Evolutionary conservation across 768 basidiomycete genomes (phyloP).

Genomic region (Lactifluus subvellereus): DNA sequence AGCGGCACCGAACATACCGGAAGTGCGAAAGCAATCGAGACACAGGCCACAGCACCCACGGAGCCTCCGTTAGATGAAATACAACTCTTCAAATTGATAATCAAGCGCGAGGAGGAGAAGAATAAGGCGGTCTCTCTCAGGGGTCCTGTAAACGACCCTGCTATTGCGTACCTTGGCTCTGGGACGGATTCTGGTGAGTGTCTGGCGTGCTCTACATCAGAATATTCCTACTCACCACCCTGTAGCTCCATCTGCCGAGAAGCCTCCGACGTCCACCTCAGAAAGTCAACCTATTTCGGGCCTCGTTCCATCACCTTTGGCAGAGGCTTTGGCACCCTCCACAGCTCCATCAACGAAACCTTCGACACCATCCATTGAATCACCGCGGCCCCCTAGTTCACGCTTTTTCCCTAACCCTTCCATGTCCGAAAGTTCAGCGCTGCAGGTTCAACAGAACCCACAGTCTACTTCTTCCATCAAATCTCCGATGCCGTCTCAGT

Average conservation of each 20-base stretch:
- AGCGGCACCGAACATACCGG: constrained; percentile 24
- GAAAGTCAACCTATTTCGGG: constrained; percentile 3
- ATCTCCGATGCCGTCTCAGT: constrained; percentile 31
- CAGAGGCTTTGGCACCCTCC: constrained; percentile 1
- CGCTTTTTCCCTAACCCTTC: constrained; percentile 35
- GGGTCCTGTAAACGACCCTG: constrained; percentile 4
- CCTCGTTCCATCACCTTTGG: constrained; percentile 2
- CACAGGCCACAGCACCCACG: constrained; percentile 20
- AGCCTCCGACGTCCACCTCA: constrained; percentile 1
- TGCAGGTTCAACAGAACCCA: constrained; percentile 15
- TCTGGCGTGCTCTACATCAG: not conserved
- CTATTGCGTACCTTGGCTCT: constrained; percentile 11
- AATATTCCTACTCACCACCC: not conserved
- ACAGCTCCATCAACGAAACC: constrained; percentile 20
- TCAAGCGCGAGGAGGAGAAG: constrained; percentile 68
- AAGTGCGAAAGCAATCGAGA: constrained; percentile 19
- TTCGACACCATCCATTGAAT: constrained; percentile 18
- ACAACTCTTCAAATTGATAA: constrained; percentile 74
- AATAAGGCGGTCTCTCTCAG: constrained; percentile 31
- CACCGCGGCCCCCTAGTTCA: constrained; percentile 30
- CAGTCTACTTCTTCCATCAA: constrained; percentile 18
- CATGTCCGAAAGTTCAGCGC: constrained; percentile 6
- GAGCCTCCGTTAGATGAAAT: constrained; percentile 66
- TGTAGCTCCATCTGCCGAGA: constrained; percentile 6
- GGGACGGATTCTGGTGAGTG: constrained; percentile 20